Conservation (phyloP, 2,329 filamentous ascomycete genomes). For the Hawksworthiomyces lignivorus region DNA sequence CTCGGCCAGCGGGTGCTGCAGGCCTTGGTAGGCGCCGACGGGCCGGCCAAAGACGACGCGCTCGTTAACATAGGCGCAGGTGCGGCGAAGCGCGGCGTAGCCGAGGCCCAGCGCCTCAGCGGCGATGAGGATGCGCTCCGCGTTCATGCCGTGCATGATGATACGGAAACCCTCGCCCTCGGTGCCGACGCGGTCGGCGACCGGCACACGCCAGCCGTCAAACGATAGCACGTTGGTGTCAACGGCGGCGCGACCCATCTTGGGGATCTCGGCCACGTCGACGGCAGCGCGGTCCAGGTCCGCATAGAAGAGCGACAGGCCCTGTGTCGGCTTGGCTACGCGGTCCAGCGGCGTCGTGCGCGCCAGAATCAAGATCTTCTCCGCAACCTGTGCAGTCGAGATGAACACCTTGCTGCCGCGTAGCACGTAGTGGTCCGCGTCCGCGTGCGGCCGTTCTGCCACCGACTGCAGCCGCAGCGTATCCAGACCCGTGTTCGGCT, state of each 20-base stretch:
- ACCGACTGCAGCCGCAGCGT: constrained; percentile 63
- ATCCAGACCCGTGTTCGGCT: constrained; percentile 72
- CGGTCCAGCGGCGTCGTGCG: constrained; percentile 40
- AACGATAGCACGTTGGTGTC: constrained; percentile 87
- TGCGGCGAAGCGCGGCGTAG: constrained; percentile 59
- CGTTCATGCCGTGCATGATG: constrained; percentile 73
- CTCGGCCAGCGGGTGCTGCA: constrained; percentile 57
- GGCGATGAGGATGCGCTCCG: constrained; percentile 65
- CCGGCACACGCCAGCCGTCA: constrained; percentile 62
- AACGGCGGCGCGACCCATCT: constrained; percentile 76
- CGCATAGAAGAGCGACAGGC: constrained; percentile 73
- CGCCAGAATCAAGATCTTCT: constrained; percentile 75
- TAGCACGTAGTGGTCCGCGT: constrained; percentile 52
- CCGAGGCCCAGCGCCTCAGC: constrained; percentile 75
- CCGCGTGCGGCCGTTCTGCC: constrained; percentile 36
- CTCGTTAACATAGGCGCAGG: constrained; percentile 59
- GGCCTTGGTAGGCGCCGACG: constrained; percentile 59
- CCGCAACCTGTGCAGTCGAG: constrained; percentile 72
- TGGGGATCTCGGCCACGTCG: constrained; percentile 65
- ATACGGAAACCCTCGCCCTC: constrained; percentile 74
- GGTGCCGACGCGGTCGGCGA: constrained; percentile 57
- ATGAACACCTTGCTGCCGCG: constrained; percentile 86
- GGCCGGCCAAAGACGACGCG: constrained; percentile 55
- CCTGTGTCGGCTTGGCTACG: constrained; percentile 30
- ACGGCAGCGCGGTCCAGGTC: constrained; percentile 58